These are phyloP conservation scores for Parietaria judaica DNA, from an alignment of 306 rosid genomes.

Conservation along the genomic window DNA sequence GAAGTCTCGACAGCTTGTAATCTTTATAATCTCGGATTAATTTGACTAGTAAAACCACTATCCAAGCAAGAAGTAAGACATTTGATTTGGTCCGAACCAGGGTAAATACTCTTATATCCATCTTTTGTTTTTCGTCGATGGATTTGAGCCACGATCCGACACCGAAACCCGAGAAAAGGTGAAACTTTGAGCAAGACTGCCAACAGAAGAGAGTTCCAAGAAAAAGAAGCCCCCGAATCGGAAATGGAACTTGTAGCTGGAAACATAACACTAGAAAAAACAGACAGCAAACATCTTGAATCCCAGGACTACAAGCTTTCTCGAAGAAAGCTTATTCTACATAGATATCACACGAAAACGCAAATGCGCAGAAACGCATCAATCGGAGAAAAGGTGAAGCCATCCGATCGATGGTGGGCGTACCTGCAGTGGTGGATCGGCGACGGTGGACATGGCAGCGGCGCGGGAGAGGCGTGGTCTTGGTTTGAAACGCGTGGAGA, in stretches of 20 bases:
- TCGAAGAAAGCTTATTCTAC: not conserved
- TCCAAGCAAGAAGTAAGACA: no score
- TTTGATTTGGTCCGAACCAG: no score
- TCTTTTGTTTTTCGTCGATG: no score
- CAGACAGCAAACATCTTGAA: not conserved
- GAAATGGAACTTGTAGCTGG: not conserved
- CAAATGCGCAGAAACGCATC: not conserved
- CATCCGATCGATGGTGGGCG: constrained; percentile 34
- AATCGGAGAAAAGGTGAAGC: not conserved
- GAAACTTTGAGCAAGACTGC: no score
- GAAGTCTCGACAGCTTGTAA: no score
- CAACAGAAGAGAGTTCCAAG: no score
- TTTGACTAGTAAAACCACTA: no score
- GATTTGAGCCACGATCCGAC: no score
- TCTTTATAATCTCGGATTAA: no score
- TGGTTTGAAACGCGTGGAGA: constrained; percentile 22
- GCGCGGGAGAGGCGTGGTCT: constrained; percentile 20
- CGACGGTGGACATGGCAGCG: constrained; percentile 44
- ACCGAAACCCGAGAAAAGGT: no score
- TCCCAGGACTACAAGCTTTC: not conserved
- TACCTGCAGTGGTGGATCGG: constrained; percentile 14
- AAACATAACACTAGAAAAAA: not conserved
- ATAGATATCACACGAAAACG: not conserved
- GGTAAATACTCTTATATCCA: no score
- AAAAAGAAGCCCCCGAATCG: not conserved